phyloP scores from a whole-genome alignment of 106 monocot genomes.

The Apostasia shenzhenica region DNA sequence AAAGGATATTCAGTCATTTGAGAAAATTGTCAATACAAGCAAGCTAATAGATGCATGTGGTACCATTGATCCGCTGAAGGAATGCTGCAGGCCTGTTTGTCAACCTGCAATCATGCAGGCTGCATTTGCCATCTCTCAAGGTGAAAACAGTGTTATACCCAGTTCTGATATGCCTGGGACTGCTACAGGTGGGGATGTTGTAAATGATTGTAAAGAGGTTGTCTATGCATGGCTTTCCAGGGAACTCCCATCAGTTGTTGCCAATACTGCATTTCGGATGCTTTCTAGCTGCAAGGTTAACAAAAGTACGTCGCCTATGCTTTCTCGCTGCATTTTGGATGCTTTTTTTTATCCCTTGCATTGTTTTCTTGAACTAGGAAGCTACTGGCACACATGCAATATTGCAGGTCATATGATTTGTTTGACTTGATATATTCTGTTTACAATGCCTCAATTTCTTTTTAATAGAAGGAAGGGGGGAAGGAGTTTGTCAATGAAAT shows the following conservation, averaged over 20 bases:
- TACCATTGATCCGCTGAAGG: constrained; percentile 83
- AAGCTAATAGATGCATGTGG: constrained; percentile 83
- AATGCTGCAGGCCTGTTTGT: constrained; percentile 88
- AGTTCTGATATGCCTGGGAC: constrained; percentile 39
- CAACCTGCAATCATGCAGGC: constrained; percentile 90
- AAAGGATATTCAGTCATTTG: constrained; percentile 63
- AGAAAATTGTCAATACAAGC: constrained; percentile 81
- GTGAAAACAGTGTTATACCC: constrained; percentile 28
- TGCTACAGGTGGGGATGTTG: constrained; percentile 29
- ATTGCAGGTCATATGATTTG: too few relatives aligned
- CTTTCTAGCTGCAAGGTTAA: constrained; percentile 90
- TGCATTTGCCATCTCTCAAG: constrained; percentile 64
- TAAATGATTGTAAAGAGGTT: constrained; percentile 82
- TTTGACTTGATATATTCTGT: too few relatives aligned
- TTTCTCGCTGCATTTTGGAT: not conserved
- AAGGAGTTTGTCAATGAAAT: too few relatives aligned
- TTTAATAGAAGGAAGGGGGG: too few relatives aligned
- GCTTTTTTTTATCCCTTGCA: not conserved
- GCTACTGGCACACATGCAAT: too few relatives aligned
- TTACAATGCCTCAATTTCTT: too few relatives aligned
- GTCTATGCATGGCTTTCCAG: constrained; percentile 89
- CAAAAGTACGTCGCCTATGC: constrained; percentile 44
- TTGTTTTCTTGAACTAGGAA: too few relatives aligned
- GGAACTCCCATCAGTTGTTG: constrained; percentile 50
- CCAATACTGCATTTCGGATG: constrained; percentile 84